Evolutionary conservation across 306 rosid species (phyloP).

Genomic region (Cucurbita moschata): DNA sequence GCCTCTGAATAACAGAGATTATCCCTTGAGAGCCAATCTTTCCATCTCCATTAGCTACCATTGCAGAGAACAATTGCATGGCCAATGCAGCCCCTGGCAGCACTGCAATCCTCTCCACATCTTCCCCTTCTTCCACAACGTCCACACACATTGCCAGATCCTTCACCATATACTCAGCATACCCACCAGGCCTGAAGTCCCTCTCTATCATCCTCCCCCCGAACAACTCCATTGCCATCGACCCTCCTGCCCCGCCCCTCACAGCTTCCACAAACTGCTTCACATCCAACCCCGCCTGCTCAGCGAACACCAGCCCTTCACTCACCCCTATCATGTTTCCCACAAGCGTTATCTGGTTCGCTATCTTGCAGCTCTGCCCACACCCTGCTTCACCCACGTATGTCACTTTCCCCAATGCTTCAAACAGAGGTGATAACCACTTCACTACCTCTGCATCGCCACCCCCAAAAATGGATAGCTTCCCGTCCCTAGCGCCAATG

Average conservation of each 20-base stretch:
- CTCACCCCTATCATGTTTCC: constrained; percentile 49
- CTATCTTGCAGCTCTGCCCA: constrained; percentile 80
- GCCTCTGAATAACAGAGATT: constrained; percentile 48
- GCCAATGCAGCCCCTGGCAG: constrained; percentile 66
- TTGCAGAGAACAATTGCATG: constrained; percentile 49
- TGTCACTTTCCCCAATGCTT: constrained; percentile 35
- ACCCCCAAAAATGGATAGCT: constrained; percentile 50
- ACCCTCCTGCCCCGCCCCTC: constrained; percentile 41
- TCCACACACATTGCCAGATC: constrained; percentile 73
- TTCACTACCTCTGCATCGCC: constrained; percentile 41
- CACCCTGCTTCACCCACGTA: constrained; percentile 49
- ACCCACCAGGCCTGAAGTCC: constrained; percentile 61
- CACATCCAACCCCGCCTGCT: constrained; percentile 43
- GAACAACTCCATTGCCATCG: constrained; percentile 50
- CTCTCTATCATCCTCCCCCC: constrained; percentile 52
- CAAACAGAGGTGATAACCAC: constrained; percentile 45
- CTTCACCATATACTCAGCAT: constrained; percentile 62
- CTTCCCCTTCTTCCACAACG: constrained; percentile 13
- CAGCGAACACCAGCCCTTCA: constrained; percentile 70
- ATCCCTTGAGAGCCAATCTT: constrained; percentile 58
- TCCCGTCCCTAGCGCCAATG: constrained; percentile 69
- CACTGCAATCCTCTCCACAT: constrained; percentile 23
- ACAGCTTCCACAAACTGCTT: constrained; percentile 40
- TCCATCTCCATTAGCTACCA: constrained; percentile 55
- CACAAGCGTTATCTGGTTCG: constrained; percentile 48